phyloP scores from a whole-genome alignment of 805 yeast species.

The Peterozyma xylosa region DNA sequence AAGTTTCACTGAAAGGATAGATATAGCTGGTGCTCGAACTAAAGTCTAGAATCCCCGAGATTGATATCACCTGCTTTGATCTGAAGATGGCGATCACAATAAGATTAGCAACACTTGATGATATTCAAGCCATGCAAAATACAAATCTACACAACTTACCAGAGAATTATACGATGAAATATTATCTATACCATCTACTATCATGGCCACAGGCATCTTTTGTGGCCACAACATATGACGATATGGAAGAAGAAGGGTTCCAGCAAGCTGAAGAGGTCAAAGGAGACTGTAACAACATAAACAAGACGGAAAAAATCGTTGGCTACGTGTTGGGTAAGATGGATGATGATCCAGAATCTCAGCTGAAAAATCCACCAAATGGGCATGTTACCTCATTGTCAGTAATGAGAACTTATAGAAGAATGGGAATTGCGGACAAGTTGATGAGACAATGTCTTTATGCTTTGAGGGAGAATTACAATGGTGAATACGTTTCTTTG shows the following conservation, averaged over 20 bases:
- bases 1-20: too few species aligned
- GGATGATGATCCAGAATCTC: conserved; percentile 87
- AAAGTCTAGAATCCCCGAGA: too few species aligned
- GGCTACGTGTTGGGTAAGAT: conserved; percentile 94
- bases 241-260: conserved; percentile 18
- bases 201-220: conserved; percentile 98
- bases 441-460: conserved; percentile 75
- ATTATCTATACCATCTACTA: conserved; percentile 86
- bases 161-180: conserved; percentile 87
- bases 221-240: conserved; percentile 81
- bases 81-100: conserved; percentile 71
- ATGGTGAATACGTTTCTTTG: conserved; percentile 76
- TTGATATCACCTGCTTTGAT: too few species aligned
- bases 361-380: conserved; percentile 47
- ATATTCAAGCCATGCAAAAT: conserved; percentile 92
- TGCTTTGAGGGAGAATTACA: conserved; percentile 74
- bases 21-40: too few species aligned
- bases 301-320: conserved; percentile 71
- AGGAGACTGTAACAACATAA: conserved; percentile 34
- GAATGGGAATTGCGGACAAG: conserved; percentile 92
- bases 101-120: conserved; percentile 79
- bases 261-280: conserved; percentile 12
- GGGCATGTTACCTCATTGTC: conserved; percentile 94
- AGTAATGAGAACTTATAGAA: conserved; percentile 91
- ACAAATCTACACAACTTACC: conserved; percentile 89